These are phyloP conservation scores for Rhizopogon salebrosus DNA, from an alignment of 768 basidiomycete genomes.

Conservation along the genomic window DNA sequence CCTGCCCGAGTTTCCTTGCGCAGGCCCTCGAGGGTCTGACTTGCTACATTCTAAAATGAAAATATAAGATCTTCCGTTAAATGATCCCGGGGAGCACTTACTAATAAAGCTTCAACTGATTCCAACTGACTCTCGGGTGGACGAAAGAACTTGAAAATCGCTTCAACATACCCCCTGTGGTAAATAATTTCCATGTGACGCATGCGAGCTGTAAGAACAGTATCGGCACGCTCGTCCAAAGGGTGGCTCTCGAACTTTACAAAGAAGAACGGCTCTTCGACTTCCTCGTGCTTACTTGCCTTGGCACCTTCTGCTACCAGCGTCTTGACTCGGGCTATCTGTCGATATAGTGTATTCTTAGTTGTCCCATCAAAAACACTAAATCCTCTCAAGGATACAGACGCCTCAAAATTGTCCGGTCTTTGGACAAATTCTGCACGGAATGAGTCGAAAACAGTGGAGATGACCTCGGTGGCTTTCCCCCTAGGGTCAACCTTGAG, in stretches of 20 bases:
- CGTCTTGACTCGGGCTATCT: constrained; percentile 84
- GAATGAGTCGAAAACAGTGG: constrained; percentile 83
- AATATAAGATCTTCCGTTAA: neutral
- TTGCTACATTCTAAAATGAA: constrained; percentile 70
- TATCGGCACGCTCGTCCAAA: constrained; percentile 87
- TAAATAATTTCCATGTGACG: constrained; percentile 97
- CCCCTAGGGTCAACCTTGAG: constrained; percentile 73
- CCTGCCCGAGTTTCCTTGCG: constrained; percentile 93
- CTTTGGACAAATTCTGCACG: constrained; percentile 80
- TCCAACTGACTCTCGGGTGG: constrained; percentile 93
- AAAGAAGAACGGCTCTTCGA: constrained; percentile 72
- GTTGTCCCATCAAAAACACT: constrained; percentile 92
- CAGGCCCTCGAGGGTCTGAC: constrained; percentile 87
- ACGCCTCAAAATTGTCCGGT: constrained; percentile 81
- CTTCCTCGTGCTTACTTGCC: constrained; percentile 21
- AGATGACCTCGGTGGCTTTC: constrained; percentile 65
- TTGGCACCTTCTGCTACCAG: constrained; percentile 26
- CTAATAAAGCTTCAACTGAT: constrained; percentile 89
- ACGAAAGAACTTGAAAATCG: constrained; percentile 85
- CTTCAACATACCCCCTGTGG: constrained; percentile 90
- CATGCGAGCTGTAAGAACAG: constrained; percentile 82
- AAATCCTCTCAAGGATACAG: constrained; percentile 80
- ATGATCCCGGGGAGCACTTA: constrained; percentile 29
- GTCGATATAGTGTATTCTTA: constrained; percentile 69
- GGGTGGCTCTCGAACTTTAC: constrained; percentile 91